Conservation (phyloP, 1,284 basidiomycete genomes). For the Marasmius tenuissimus region DNA sequence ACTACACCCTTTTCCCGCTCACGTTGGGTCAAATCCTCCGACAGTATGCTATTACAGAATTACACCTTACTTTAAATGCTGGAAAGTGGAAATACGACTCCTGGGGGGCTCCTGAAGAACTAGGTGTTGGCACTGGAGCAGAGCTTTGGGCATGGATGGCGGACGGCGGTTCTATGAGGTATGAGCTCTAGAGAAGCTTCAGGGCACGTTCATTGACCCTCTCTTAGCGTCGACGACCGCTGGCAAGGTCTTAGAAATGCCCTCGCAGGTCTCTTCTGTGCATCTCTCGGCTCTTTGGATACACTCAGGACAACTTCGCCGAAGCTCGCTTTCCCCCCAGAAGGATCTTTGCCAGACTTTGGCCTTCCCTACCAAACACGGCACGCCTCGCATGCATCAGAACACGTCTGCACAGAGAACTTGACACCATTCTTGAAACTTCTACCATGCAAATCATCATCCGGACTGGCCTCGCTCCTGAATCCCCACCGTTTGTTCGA, state of each 20-base stretch:
- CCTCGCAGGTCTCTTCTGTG: conserved; percentile 92
- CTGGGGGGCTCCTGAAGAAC: conserved; percentile 83
- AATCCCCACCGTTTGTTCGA: conserved; percentile 87
- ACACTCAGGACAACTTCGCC: conserved; percentile 72
- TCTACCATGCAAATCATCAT: conserved; percentile 89
- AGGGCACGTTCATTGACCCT: conserved; percentile 7
- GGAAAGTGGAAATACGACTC: conserved; percentile 88
- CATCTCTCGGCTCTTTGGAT: conserved; percentile 81
- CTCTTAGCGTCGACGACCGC: conserved; percentile 62
- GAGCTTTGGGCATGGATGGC: conserved; percentile 91
- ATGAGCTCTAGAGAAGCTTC: conserved; percentile 23
- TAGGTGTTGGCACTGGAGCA: conserved; percentile 80
- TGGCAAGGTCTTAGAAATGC: conserved; percentile 89
- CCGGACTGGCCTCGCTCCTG: conserved; percentile 84
- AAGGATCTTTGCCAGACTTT: conserved; percentile 56
- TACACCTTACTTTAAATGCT: conserved; percentile 86
- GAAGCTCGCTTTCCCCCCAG: conserved; percentile 53
- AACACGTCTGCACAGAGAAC: conserved; percentile 95
- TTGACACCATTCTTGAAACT: conserved; percentile 94
- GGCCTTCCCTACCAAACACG: conserved; percentile 56
- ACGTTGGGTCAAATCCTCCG: conserved; percentile 84
- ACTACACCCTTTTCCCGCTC: conserved; percentile 85
- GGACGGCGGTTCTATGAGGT: conserved; percentile 53
- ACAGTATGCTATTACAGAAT: conserved; percentile 81
- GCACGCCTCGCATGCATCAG: conserved; percentile 78